Percentiles rank a stretch among this genome's conserved stretches.
These are phyloP conservation scores for Myxozyma neglecta DNA, from an alignment of 805 yeast species.

Conservation along the genomic window DNA sequence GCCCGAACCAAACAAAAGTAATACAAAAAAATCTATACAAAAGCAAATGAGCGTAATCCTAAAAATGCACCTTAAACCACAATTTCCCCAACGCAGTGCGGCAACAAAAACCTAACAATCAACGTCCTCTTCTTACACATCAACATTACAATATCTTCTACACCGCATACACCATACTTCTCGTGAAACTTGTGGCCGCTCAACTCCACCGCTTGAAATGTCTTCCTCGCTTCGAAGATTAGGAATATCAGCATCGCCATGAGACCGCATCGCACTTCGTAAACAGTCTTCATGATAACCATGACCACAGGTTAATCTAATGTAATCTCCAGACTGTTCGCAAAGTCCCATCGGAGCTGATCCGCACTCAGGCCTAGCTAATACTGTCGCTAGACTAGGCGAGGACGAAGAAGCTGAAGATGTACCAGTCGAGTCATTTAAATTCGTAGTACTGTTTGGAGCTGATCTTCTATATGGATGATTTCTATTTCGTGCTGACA, in stretches of 20 bases:
- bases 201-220: slow-evolving; percentile 5
- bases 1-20: not conserved
- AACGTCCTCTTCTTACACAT: slow-evolving; percentile 1
- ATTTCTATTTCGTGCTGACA: slow-evolving; percentile 14
- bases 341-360: slow-evolving; percentile 35
- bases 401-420: not conserved
- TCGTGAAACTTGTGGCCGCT: slow-evolving; percentile 17
- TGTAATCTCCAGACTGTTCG: slow-evolving; percentile 22
- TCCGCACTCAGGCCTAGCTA: slow-evolving; percentile 35
- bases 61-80: not conserved
- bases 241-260: slow-evolving; percentile 38
- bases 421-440: not conserved
- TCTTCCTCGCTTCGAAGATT: slow-evolving; percentile 26
- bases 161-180: slow-evolving; percentile 41
- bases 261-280: slow-evolving; percentile 35
- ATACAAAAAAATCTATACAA: not conserved
- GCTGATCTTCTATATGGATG: slow-evolving; percentile 28
- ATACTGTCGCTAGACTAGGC: slow-evolving; percentile 4
- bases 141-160: slow-evolving; percentile 35
- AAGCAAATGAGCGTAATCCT: not conserved
- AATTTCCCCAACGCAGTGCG: not conserved
- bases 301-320: slow-evolving; percentile 38
- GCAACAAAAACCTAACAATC: not conserved
- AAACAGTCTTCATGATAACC: slow-evolving; percentile 38
- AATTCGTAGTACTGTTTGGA: not conserved